Conservation (phyloP, 2,329 filamentous ascomycete genomes). For the Ophiognomonia clavigignenti-juglandacearum region DNA sequence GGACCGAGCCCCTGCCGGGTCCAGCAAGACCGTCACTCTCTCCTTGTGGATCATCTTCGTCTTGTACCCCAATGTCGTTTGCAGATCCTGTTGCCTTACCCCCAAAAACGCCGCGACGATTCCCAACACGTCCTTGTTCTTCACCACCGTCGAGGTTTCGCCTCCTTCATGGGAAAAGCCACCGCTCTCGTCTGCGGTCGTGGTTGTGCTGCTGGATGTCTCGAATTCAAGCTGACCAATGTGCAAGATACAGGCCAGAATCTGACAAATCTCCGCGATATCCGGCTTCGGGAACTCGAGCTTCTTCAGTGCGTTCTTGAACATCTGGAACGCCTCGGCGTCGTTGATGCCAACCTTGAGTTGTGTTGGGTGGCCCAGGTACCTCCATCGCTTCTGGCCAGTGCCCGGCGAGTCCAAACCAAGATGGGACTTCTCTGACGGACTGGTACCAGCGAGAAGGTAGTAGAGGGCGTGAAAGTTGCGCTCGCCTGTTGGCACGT, state of each 20-base stretch:
- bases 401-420: constrained; percentile 48
- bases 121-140: constrained; percentile 83
- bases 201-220: constrained; percentile 72
- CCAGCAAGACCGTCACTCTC: constrained; percentile 97
- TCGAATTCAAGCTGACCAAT: constrained; percentile 95
- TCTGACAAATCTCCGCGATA: constrained; percentile 94
- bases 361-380: constrained; percentile 92
- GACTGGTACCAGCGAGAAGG: constrained; percentile 84
- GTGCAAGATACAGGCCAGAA: constrained; percentile 90
- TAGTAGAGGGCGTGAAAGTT: constrained; percentile 98
- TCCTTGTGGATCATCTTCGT: constrained; percentile 95
- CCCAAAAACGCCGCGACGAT: constrained; percentile 94
- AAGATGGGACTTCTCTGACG: constrained; percentile 84
- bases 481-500: constrained; percentile 90
- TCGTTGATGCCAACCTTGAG: constrained; percentile 97
- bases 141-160: constrained; percentile 78
- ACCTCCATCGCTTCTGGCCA: constrained; percentile 82
- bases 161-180: constrained; percentile 94
- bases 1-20: constrained; percentile 80
- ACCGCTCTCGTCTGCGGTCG: constrained; percentile 82
- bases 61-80: constrained; percentile 88
- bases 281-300: constrained; percentile 90
- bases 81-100: constrained; percentile 73
- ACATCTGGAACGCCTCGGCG: constrained; percentile 89
- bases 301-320: constrained; percentile 92